Conservation (phyloP, 2,329 filamentous ascomycete genomes). For the Calonectria multiphialidica region DNA sequence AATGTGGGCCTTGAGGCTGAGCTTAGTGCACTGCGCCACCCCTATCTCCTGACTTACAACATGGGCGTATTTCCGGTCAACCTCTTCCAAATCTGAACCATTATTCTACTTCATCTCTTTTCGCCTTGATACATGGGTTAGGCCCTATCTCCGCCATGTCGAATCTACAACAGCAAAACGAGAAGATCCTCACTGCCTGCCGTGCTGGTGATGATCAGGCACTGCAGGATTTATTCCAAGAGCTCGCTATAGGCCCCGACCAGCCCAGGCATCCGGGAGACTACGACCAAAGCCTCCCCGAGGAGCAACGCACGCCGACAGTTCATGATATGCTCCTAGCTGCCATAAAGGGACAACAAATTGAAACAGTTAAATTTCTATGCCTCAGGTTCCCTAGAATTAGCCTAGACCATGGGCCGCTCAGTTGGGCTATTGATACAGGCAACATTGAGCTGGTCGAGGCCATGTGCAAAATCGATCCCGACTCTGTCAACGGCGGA, state of each 20-base stretch:
- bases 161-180: not conserved
- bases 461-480: constrained; percentile 13
- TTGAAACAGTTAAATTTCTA: constrained; percentile 10
- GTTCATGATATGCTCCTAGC: not conserved
- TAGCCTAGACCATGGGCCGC: not conserved
- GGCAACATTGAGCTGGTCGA: constrained; percentile 7
- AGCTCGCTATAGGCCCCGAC: not conserved
- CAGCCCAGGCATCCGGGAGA: not conserved
- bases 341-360: not conserved
- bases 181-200: not conserved
- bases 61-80: too few species aligned
- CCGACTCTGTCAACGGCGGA: not conserved
- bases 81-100: too few species aligned
- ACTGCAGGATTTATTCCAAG: not conserved
- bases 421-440: not conserved
- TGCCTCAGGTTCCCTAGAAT: not conserved
- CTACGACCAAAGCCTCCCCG: not conserved
- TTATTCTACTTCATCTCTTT: too few species aligned
- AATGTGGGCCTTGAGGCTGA: too few species aligned
- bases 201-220: not conserved
- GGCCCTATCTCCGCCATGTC: too few species aligned
- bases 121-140: too few species aligned
- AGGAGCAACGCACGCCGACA: not conserved
- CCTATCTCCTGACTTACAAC: too few species aligned
- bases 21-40: too few species aligned